Conservation (phyloP, 2,329 filamentous ascomycete genomes). For the Paecilomyces sp. region DNA sequence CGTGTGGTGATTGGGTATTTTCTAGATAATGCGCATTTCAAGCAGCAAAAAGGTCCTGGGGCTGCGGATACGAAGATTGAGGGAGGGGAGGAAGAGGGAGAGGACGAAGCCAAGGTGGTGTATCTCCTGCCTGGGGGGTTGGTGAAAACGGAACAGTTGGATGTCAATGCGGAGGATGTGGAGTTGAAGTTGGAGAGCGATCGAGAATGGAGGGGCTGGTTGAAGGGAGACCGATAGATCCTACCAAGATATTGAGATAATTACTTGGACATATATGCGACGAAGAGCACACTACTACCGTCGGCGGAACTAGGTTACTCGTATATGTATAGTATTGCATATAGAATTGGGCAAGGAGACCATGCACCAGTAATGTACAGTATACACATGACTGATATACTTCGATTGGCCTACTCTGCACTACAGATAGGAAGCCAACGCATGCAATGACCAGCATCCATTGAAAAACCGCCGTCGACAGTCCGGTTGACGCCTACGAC, state of each 20-base stretch:
- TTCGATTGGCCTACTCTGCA: neutral
- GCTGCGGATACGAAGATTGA: conserved; percentile 8
- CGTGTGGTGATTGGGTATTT: conserved; percentile 56
- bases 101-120: conserved; percentile 39
- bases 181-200: conserved; percentile 21
- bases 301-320: neutral
- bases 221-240: conserved; percentile 4
- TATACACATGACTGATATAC: neutral
- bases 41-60: conserved; percentile 4
- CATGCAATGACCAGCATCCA: neutral
- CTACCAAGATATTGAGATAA: too few species aligned
- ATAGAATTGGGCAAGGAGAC: neutral
- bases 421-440: neutral
- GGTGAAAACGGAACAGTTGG: conserved; percentile 52
- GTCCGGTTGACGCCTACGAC: neutral
- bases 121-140: conserved; percentile 57
- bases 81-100: conserved; percentile 5
- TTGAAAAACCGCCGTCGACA: neutral
- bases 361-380: neutral
- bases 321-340: neutral
- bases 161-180: conserved; percentile 16
- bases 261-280: too few species aligned
- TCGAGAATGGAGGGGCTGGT: conserved; percentile 30
- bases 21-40: conserved; percentile 47
- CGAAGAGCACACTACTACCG: neutral